A percentile compares a stretch with the other conserved stretches of the same genome.
Conservation (phyloP, 768 basidiomycete species). For the Pleurotus cornucopiae region DNA sequence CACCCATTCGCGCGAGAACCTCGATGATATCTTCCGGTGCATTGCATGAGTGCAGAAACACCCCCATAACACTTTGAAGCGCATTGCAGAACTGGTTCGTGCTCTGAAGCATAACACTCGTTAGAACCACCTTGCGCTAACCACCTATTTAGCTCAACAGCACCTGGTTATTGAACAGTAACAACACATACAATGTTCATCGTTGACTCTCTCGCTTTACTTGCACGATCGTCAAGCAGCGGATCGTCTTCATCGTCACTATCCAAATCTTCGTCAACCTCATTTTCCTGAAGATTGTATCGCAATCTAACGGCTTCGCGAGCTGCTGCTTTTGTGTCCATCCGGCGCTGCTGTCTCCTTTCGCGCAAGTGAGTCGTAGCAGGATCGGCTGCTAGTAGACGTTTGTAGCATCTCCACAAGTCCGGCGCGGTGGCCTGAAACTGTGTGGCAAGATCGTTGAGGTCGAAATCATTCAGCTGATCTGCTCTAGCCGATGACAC, state of each 20-base stretch:
- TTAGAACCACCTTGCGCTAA: not conserved
- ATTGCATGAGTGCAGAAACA: constrained; percentile 19
- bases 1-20: constrained; percentile 22
- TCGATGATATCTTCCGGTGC: constrained; percentile 22
- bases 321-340: not conserved
- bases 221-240: not conserved
- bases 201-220: not conserved
- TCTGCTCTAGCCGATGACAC: not conserved
- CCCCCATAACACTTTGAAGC: constrained; percentile 5
- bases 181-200: not conserved
- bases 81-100: constrained; percentile 4
- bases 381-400: not conserved
- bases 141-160: not conserved
- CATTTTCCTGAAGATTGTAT: no score
- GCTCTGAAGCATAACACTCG: constrained; percentile 4
- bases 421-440: not conserved
- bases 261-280: not conserved
- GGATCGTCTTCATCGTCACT: not conserved
- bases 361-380: not conserved
- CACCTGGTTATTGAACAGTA: not conserved
- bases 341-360: not conserved
- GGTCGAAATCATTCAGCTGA: not conserved
- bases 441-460: constrained; percentile 17
- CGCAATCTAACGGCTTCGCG: not conserved
- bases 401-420: not conserved